Base-by-base conservation (phyloP, 305 asterid species). In the Ilex paraguariensis region DNA sequence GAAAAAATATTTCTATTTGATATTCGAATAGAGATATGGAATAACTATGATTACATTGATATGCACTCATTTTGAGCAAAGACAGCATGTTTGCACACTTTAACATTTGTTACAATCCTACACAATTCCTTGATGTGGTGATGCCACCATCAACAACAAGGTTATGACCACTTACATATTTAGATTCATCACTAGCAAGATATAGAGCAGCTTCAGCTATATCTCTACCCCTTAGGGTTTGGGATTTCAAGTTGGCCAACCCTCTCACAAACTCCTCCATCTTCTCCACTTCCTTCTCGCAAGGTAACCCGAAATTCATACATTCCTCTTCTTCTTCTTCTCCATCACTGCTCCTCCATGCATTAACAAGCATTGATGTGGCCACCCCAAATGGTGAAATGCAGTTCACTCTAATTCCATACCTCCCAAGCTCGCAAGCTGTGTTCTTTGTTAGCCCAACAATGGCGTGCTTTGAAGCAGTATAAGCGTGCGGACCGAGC, bases 71-170 rank as follows among this genome's bases (percentile, higher is more conserved):
- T 5, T 36, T 36, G 28, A 21, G 28, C 28, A 21, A 0, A 21
- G 28, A 21, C 28, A 21, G 28, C 28, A 21, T 21, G 28, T 21
- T 21, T 21, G 28, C 28, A 36, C 42, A 33, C 3, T 57, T 33
- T 36, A 32, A 49, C 28, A 21, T 0, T 21, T 21, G 28, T 45
- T 62, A 82, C 69, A 82, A 72, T 9, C 76, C 81, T 55, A 86
- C 79, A 59, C 75, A 75, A 49, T 89, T 89, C 39, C 70, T 82
- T 16, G 89, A 76, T 7, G 87, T 80, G 1, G 95, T 84, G 66
- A 89, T 68, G n/a, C 97, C 97, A 36, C 97, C 97, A 72, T 89
- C 97, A n/a, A 89, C 91, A 7, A 87, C 95, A 61, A 89, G 91
- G 73, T 89, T 87, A 32, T 89, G 97, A 0, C 97, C 97, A 63